A percentile compares a stretch with the other conserved stretches of the same genome.
Conservation (phyloP, 192 early-diverging fungal genomes). For the Podila epicladia region DNA sequence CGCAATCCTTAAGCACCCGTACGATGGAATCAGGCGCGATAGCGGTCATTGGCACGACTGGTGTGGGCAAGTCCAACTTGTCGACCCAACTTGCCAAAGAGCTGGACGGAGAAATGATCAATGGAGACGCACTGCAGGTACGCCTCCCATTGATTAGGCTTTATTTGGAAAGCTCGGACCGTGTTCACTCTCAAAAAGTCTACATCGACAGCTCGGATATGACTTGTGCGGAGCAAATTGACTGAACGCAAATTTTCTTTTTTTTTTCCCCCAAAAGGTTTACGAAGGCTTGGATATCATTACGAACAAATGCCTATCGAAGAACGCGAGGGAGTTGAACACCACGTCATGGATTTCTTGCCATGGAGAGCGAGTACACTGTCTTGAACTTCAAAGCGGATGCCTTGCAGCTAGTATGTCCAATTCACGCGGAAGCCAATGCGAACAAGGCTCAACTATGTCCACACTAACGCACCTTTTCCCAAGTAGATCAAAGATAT, state of each 20-base stretch:
- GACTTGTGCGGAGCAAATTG: too few species aligned
- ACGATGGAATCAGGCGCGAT: conserved; percentile 53
- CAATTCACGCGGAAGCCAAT: not conserved
- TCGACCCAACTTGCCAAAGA: conserved; percentile 87
- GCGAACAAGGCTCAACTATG: not conserved
- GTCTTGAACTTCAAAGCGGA: conserved; percentile 88
- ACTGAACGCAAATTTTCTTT: not conserved
- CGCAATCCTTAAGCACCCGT: too few species aligned
- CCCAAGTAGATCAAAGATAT: conserved; percentile 77
- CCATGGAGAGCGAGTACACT: conserved; percentile 79
- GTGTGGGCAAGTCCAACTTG: conserved; percentile 97
- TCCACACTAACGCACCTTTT: not conserved
- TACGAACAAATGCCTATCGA: conserved; percentile 90
- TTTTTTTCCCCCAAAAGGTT: conserved; percentile 63
- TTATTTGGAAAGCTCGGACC: too few species aligned
- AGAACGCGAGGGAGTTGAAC: conserved; percentile 75
- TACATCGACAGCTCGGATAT: too few species aligned
- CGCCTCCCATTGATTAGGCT: not conserved
- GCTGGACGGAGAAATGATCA: conserved; percentile 89
- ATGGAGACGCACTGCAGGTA: conserved; percentile 96
- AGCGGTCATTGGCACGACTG: conserved; percentile 89
- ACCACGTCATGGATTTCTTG: conserved; percentile 90
- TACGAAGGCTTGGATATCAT: conserved; percentile 92
- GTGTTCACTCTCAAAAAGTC: not conserved
- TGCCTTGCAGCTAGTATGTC: conserved; percentile 69